Conservation (phyloP, 331 rosid genomes). For the Phaseolus coccineus region DNA sequence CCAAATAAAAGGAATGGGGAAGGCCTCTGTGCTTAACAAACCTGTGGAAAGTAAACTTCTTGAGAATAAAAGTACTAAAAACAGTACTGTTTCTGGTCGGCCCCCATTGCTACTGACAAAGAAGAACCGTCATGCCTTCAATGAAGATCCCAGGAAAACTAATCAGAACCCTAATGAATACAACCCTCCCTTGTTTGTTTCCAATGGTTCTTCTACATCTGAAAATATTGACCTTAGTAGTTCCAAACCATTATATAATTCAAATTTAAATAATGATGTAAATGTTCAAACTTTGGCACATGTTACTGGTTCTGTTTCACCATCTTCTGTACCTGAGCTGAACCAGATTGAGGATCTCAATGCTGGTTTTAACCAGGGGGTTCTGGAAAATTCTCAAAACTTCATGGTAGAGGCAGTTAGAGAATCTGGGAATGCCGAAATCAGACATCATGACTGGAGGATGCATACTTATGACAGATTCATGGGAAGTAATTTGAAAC, state of each 20-base stretch:
- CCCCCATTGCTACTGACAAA: constrained; percentile 79
- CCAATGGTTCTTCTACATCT: constrained; percentile 62
- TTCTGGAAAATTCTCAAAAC: constrained; percentile 48
- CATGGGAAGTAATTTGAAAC: constrained; percentile 64
- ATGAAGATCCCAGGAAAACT: constrained; percentile 73
- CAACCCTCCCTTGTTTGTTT: constrained; percentile 59
- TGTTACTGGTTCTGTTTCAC: constrained; percentile 45
- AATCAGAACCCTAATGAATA: constrained; percentile 73
- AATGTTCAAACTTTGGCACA: constrained; percentile 46
- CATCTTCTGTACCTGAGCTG: constrained; percentile 45
- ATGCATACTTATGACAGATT: constrained; percentile 67
- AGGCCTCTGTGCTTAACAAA: constrained; percentile 64
- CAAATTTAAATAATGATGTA: constrained; percentile 49
- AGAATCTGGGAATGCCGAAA: constrained; percentile 55
- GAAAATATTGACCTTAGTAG: constrained; percentile 59
- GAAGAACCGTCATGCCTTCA: constrained; percentile 79
- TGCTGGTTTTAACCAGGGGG: constrained; percentile 49
- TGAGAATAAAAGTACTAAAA: constrained; percentile 62
- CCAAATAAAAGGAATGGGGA: constrained; percentile 88
- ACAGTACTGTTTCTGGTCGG: constrained; percentile 60
- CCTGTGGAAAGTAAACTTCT: constrained; percentile 69
- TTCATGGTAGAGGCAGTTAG: constrained; percentile 40
- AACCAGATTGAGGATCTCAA: constrained; percentile 53
- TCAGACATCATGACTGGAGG: constrained; percentile 56
- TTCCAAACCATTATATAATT: constrained; percentile 52